Base-by-base conservation (phyloP, 352 stramenopile species). In the Phytophthora cactorum region DNA sequence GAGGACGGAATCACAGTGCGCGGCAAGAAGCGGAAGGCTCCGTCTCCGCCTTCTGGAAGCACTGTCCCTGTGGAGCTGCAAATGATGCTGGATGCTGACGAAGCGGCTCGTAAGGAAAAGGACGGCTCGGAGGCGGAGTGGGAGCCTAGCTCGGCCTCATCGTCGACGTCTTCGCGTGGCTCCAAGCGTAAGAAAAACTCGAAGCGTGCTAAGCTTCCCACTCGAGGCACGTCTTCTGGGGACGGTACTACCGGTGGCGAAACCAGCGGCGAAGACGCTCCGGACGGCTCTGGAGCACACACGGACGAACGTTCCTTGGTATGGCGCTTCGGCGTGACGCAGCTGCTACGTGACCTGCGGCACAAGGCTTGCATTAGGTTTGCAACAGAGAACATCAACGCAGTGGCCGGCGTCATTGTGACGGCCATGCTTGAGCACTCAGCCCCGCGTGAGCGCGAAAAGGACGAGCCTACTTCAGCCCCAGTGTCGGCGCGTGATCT, bases 381-480 rank as follows among this genome's bases (percentile, higher is more conserved):
- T 60, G 86, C 89, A 29, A 90, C 72, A 11, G 89, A 96, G 66
- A 95, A 92, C 66, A 85, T 96, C 63, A 95, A 96, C 65, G 79
- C 82, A 8, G 88, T 95, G 29, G 88, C 86, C 1, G 85, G 88
- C 17, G 81, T 89, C 36, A 86, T 96, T 59, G 88, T 96, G 15
- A 54, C 63, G 1, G 88, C 86, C 38, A 95, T 96, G 87, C 79
- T 96, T 36, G 62, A 75, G 36, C 81, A 94, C 68, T 96, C 89
- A 45, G 87, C 86, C 36, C 85, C 88, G 22, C 88, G 88, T 51
- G 89, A 96, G 71, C 86, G 86, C 50, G 87, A 94, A 56, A 90
- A 87, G 54, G 68, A 92, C 63, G 87, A 96, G 52, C 66, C 88
- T 43, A 94, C 86, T 5, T 95, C 87, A 38, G 75, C 77, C 28